phyloP scores from a whole-genome alignment of 305 asterid species.

The Galium porrigens region DNA sequence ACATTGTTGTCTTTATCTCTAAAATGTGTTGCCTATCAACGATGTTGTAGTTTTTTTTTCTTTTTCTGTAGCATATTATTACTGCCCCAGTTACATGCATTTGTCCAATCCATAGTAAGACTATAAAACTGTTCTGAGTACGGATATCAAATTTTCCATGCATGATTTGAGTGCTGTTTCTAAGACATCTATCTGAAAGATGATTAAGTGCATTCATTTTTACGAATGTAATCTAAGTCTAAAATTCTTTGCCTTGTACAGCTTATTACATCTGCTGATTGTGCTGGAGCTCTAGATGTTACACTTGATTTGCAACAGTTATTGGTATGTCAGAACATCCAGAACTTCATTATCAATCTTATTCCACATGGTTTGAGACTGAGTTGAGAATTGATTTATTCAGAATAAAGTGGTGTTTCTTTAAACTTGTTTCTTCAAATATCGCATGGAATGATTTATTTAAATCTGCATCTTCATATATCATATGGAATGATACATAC shows the following conservation, averaged over 20 bases:
- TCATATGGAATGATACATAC: neutral
- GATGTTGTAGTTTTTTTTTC: neutral
- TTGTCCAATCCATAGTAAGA: neutral
- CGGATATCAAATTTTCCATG: neutral
- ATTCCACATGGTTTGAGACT: conserved; percentile 5
- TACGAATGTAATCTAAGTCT: conserved; percentile 9
- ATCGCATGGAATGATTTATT: neutral
- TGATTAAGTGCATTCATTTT: neutral
- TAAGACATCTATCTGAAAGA: neutral
- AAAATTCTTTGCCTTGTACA: conserved; percentile 29
- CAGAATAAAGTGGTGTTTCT: neutral
- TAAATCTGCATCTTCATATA: neutral
- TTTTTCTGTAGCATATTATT: neutral
- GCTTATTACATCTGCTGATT: conserved; percentile 97
- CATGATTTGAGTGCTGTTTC: neutral
- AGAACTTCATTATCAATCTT: conserved; percentile 12
- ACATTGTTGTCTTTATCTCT: neutral
- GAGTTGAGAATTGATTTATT: neutral
- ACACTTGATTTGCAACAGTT: conserved; percentile 82
- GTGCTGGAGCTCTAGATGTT: conserved; percentile 95
- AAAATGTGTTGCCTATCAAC: neutral
- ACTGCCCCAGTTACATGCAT: neutral
- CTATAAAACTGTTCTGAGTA: neutral
- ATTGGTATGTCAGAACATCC: conserved; percentile 42
- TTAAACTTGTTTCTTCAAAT: neutral